Evolutionary conservation across 1,139 yeast genomes (phyloP), one percentile per base, ranked within the genome.

Genomic region (Dujonia santamariae): DNA sequence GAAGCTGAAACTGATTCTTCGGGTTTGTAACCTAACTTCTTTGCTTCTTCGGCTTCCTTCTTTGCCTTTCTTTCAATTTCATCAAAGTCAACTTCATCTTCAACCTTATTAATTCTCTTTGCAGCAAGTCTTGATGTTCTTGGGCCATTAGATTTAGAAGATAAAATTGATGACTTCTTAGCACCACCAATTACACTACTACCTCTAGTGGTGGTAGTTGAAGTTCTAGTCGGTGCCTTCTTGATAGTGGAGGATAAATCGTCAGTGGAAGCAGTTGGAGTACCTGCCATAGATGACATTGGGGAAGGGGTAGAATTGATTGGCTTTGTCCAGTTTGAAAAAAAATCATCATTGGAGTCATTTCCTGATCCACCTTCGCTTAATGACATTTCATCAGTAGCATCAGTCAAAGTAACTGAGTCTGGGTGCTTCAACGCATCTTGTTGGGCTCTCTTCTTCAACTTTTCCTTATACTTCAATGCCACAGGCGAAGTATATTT

Each of bases 291-390:
- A 9, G 85, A 76, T 5, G 64, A 63, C 39, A 76, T 55, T 11
- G 79, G 76, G 9, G 85, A 77, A 11, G 85, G 79, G 3, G 78
- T 65, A 16, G 63, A 48, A 36, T 56, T 55, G 34, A 76, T 61
- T 18, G 95, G 92, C 53, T 86, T 85, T 41, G 86, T 87, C 95
- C 96, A 88, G 56, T 78, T 83, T 37, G 95, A 75, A 62, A 94
- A 92, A 59, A 92, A 92, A 57, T 88, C 97, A 53, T 87, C 96
- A 28, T 73, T 76, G 26, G 79, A 67, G 29, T 67, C 67, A 31
- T 64, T 64, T 20, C 48, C 49, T 27, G 66, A 63, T 11, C 70
- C 51, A 12, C 60, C 62, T 31, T 67, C 72, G 19, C 59, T 43
- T 26, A 61, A 44, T 19, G 57, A 46, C 32, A 51, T 42, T 36